Base-by-base conservation (phyloP, 2,329 filamentous ascomycete genomes). In the Cercospora sesami region DNA sequence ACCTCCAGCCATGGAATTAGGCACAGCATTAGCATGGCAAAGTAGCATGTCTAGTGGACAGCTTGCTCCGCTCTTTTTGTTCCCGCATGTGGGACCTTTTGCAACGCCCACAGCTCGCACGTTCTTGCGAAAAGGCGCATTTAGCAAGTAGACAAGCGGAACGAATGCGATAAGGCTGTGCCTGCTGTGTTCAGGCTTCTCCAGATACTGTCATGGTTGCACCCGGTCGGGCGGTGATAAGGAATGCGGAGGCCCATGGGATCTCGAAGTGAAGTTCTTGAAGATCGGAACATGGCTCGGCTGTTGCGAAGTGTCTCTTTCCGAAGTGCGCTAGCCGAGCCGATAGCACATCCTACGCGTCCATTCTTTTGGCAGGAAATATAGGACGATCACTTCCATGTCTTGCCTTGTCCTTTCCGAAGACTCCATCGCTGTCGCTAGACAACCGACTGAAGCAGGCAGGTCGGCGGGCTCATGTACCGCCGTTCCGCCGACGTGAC, bases 181-280 rank as follows among this genome's bases (percentile, higher is more conserved):
- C 23, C 21, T 16, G 12, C 7, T 55, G 21, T 16, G 26, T 16
- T 28, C 23, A 55, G 48, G 23, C 48, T 55, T 55, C 48, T 28
- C 48, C 48, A 28, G 48, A 28, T 16, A 55, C 21, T 30, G 12
- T 1, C 58, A 60, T 60, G 58, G 58, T 45, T 16, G 12, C 45
- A n/a, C 58, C 31, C 26, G 31, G 21, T 26, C 12, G 33, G 18
- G 31, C 30, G 21, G 18, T 12, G 12, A 60, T 42, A 26, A 39
- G 31, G 18, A 60, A 28, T 26, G 58, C 58, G 58, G 58, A 60
- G 58, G 33, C 33, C 57, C 57, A 59, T 23, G 57, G 58, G 18
- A 42, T 10, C 12, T 60, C n/a, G 9, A 42, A 28, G 58, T 60
- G 58, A 26, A 26, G 30, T 60, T 42, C 33, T 28, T 33, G 23